Evolutionary conservation across 768 basidiomycete species (phyloP).

Genomic region (Termitomyces sp.): DNA sequence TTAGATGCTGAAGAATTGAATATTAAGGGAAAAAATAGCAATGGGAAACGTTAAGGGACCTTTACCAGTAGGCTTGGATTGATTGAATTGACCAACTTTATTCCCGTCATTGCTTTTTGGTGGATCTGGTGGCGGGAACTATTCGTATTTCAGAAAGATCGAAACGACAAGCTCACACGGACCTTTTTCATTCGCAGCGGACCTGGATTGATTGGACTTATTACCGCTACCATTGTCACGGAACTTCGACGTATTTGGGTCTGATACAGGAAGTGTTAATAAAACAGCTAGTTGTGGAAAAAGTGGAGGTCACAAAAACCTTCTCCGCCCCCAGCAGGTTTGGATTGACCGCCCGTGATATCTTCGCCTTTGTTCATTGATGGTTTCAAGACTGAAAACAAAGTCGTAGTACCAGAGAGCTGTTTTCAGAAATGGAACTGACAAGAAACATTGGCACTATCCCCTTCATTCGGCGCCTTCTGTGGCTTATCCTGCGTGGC

Average conservation of each 20-base stretch:
- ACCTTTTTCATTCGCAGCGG: not conserved
- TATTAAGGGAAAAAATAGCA: not conserved
- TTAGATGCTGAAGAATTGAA: not conserved
- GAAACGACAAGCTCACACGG: not conserved
- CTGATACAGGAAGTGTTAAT: not conserved
- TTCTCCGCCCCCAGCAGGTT: not conserved
- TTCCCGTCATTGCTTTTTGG: not conserved
- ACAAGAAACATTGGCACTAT: not conserved
- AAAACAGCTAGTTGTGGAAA: not conserved
- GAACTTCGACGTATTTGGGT: not conserved
- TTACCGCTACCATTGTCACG: not conserved
- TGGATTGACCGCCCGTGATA: not conserved
- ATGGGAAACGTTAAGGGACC: not conserved
- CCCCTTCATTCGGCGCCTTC: not conserved
- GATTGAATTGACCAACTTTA: not conserved
- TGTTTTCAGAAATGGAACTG: not conserved
- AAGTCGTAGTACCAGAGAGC: not conserved
- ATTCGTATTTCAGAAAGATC: not conserved
- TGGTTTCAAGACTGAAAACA: not conserved
- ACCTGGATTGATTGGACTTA: not conserved
- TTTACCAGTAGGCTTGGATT: not conserved
- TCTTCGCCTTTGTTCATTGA: not conserved
- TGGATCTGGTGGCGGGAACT: not conserved
- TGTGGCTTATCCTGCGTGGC: not conserved
- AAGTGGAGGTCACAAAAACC: not conserved